phyloP scores from a whole-genome alignment of 2,329 filamentous ascomycete genomes.

The Aspergillus fumigatiaffinis region DNA sequence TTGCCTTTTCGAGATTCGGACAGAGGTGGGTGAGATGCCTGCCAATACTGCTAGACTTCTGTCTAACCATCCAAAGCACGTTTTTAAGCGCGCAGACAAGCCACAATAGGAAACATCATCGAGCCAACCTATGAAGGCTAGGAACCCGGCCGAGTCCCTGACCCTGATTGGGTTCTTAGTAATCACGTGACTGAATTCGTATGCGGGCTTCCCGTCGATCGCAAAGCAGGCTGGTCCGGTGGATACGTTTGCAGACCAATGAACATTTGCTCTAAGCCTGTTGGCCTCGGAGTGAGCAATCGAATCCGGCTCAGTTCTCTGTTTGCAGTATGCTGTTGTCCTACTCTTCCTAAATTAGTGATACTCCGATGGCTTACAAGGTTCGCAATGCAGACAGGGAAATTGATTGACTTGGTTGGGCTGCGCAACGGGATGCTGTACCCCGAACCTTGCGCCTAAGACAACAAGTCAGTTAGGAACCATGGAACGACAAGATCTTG shows the following conservation, averaged over 20 bases:
- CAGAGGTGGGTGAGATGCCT: slow-evolving; percentile 10
- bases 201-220: slow-evolving; percentile 25
- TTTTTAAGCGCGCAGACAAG: slow-evolving; percentile 8
- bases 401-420: slow-evolving; percentile 3
- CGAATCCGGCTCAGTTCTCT: background rate
- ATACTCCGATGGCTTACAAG: background rate
- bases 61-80: slow-evolving; percentile 4
- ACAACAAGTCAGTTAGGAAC: background rate
- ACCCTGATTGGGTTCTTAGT: slow-evolving; percentile 12
- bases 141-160: slow-evolving; percentile 1
- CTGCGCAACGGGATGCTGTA: background rate
- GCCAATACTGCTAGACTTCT: slow-evolving; percentile 1
- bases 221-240: slow-evolving; percentile 7
- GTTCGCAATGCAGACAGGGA: slow-evolving; percentile 1
- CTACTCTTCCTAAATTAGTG: background rate
- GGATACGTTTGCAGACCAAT: background rate
- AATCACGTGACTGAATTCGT: slow-evolving; percentile 18
- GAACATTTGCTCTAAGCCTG: background rate
- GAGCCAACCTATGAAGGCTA: slow-evolving; percentile 8
- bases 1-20: slow-evolving; percentile 5
- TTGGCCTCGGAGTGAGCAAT: background rate
- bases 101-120: slow-evolving; percentile 14
- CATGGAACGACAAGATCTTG: slow-evolving; percentile 2
- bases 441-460: slow-evolving; percentile 2
- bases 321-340: background rate